Percentiles rank a stretch among this genome's conserved stretches.
Evolutionary conservation across 2,329 filamentous ascomycete species (phyloP).

Genomic region (Aspergillus novoparasiticus): DNA sequence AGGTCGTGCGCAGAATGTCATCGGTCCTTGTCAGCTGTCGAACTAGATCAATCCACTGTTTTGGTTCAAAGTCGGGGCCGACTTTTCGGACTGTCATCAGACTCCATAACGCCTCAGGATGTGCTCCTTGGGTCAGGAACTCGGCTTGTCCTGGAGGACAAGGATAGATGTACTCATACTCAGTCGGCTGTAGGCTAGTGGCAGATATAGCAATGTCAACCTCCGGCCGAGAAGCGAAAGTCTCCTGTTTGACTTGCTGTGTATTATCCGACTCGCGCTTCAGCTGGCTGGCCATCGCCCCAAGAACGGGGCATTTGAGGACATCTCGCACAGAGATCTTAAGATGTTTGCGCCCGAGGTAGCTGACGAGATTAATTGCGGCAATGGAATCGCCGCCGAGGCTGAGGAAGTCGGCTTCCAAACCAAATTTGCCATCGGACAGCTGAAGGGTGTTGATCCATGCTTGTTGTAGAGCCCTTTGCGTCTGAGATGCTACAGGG

Average conservation of each 20-base stretch:
- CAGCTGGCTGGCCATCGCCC: neutral
- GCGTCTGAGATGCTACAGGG: too few species aligned
- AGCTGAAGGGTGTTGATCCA: too few species aligned
- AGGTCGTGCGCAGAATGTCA: neutral
- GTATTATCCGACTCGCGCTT: neutral
- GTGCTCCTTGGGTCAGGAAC: constrained; percentile 5
- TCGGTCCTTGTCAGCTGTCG: neutral
- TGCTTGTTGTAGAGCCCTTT: too few species aligned
- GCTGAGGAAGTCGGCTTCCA: too few species aligned
- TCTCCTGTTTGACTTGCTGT: neutral
- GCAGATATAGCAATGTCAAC: neutral
- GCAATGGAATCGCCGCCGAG: too few species aligned
- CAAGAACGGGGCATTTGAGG: neutral
- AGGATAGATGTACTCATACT: constrained; percentile 6
- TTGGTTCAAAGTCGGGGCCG: neutral
- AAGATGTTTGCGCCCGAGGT: neutral
- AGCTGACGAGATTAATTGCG: too few species aligned
- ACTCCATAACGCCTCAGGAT: constrained; percentile 4
- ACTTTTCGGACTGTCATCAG: neutral
- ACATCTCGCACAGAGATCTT: neutral
- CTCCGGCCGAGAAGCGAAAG: neutral
- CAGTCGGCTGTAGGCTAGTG: neutral
- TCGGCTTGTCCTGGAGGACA: constrained; percentile 4
- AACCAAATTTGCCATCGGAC: too few species aligned
- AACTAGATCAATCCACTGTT: neutral